Evolutionary conservation across 1,284 basidiomycete species (phyloP), one percentile per base, ranked within the genome.

Genomic region (Mrakiaceae sp.): DNA sequence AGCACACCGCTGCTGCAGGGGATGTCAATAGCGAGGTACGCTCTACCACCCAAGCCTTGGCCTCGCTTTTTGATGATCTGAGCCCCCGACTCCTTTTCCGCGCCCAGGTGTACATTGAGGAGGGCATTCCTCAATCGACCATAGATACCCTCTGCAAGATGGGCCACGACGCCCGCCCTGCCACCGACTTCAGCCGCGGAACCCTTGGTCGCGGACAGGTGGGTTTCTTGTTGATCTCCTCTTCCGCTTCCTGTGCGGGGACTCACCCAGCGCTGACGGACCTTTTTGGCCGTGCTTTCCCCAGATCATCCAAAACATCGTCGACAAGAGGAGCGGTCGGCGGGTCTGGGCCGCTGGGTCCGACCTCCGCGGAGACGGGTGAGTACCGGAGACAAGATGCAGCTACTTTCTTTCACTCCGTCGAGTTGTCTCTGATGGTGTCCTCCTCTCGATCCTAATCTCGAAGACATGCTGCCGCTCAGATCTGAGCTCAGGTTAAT

Each of bases 281-380:
- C 27, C 27, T 27, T 27, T 27, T 27, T 27, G 27, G 27, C 27
- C 27, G 27, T 27, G 27, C 27, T 27, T 27, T 11, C 9, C 5
- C 4, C 76, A 95, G 77, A 78, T 94, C 63, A 94, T 95, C 69
- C 88, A 92, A 74, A 86, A 83, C 71, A 78, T 91, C 40, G 75
- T 79, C 5, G 84, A 90, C 74, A 76, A 72, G 44, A 82, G 83
- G 44, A 87, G 87, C 7, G 77, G 74, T 0, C 79, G 76, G 70
- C 79, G 79, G 40, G 87, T 92, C 2, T 96, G 92, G 92, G 90
- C 86, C 8, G 87, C 88, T 54, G 90, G 90, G 10, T 89, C 87
- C 11, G 93, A 97, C 74, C 83, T 84, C 64, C 82, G 94, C 52
- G 88, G 82, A 27, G 93, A 75, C 54, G 75, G 75, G 0, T 58